These are phyloP conservation scores for Apiotrichum gracile DNA, from an alignment of 1,284 basidiomycete genomes.

Conservation along the genomic window DNA sequence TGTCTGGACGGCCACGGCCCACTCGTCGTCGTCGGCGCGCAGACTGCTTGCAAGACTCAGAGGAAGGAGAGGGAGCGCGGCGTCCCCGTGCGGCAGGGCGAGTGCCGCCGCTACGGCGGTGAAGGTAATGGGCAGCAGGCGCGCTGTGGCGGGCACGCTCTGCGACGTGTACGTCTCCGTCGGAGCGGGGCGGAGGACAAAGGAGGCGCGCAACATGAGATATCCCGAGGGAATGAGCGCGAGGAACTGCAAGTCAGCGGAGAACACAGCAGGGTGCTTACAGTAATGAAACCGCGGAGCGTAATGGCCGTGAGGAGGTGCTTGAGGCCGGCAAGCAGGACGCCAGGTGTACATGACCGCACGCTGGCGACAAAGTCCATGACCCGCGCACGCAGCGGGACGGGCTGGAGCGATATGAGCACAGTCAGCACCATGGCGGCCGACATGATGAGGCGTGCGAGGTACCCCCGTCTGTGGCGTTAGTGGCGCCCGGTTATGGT, in stretches of 20 bases:
- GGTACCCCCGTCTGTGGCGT: conserved; percentile 4
- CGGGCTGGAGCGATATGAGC: conserved; percentile 1
- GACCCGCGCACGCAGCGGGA: conserved; percentile 9
- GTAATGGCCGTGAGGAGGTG: background rate
- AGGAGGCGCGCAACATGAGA: conserved; percentile 12
- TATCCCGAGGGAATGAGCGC: conserved; percentile 8
- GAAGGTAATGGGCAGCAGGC: conserved; percentile 13
- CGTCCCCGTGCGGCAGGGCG: conserved; percentile 7
- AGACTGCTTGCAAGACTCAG: conserved; percentile 10
- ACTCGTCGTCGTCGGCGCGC: conserved; percentile 20
- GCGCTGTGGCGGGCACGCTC: conserved; percentile 10
- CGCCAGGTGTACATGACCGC: background rate
- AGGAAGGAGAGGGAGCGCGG: conserved; percentile 13
- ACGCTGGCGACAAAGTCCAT: background rate
- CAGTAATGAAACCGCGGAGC: background rate
- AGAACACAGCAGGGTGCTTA: background rate
- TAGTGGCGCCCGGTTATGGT: background rate
- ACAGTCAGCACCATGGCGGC: background rate
- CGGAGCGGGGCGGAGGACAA: conserved; percentile 6
- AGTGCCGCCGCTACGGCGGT: conserved; percentile 8
- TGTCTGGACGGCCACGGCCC: conserved; percentile 16
- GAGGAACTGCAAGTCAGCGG: background rate
- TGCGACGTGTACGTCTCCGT: background rate
- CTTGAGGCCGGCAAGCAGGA: background rate
- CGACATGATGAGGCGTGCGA: conserved; percentile 3